Percentiles rank a stretch among this genome's conserved stretches.
Conservation (phyloP, 192 early-diverging fungal species). For the Coemansia sp. region DNA sequence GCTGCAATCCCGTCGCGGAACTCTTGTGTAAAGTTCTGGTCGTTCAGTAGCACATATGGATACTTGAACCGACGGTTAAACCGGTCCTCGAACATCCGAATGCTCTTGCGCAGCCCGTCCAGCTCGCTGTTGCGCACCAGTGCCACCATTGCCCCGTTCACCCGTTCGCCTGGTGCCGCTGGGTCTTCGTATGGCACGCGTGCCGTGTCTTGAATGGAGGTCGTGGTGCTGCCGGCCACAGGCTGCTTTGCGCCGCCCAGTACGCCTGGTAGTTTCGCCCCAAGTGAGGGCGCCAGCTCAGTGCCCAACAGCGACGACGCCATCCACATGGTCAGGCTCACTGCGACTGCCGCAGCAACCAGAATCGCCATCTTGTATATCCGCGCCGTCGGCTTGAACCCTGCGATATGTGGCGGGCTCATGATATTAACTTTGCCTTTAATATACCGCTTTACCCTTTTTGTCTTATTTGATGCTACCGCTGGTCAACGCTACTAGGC, state of each 20-base stretch:
- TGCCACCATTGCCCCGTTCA: slow-evolving; percentile 63
- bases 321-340: slow-evolving; percentile 39
- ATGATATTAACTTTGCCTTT: slow-evolving; percentile 6
- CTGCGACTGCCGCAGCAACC: slow-evolving; percentile 15
- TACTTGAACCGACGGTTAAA: slow-evolving; percentile 74
- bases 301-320: slow-evolving; percentile 27
- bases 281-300: slow-evolving; percentile 8
- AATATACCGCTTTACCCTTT: no score
- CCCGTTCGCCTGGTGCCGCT: slow-evolving; percentile 39
- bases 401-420: slow-evolving; percentile 30
- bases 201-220: slow-evolving; percentile 11
- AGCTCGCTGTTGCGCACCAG: slow-evolving; percentile 71
- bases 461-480: no score
- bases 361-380: slow-evolving; percentile 41
- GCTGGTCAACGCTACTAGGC: no score
- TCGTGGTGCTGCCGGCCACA: neutral
- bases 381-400: slow-evolving; percentile 48
- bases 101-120: slow-evolving; percentile 57
- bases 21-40: slow-evolving; percentile 68
- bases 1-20: slow-evolving; percentile 59
- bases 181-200: slow-evolving; percentile 35
- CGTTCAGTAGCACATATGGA: slow-evolving; percentile 80
- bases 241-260: slow-evolving; percentile 10
- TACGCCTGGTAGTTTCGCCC: slow-evolving; percentile 11
- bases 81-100: slow-evolving; percentile 65